These are phyloP conservation scores for Pulveroboletus sp. DNA, from an alignment of 768 basidiomycete genomes.

Conservation along the genomic window DNA sequence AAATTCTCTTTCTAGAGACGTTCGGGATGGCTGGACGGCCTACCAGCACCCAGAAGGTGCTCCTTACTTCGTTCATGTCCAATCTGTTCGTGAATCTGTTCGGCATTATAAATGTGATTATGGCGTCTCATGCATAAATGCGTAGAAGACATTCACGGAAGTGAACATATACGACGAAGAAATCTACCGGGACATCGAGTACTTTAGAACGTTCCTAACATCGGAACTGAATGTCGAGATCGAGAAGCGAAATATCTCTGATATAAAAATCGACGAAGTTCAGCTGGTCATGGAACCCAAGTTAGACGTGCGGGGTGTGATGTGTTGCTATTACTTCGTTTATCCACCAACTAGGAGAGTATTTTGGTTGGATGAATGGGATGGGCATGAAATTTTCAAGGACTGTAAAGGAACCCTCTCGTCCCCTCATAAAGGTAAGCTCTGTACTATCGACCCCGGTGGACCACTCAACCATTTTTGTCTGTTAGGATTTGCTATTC, in stretches of 20 bases:
- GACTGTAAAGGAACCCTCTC: constrained; percentile 18
- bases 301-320: constrained; percentile 10
- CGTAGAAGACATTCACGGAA: constrained; percentile 56
- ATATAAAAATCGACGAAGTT: constrained; percentile 30
- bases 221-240: constrained; percentile 19
- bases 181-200: constrained; percentile 33
- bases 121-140: background rate
- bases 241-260: constrained; percentile 11
- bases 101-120: background rate
- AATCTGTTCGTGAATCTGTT: constrained; percentile 36
- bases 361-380: constrained; percentile 52
- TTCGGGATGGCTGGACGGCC: constrained; percentile 42
- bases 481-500: constrained; percentile 30
- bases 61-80: constrained; percentile 50
- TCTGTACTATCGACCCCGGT: background rate
- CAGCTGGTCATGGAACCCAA: constrained; percentile 48
- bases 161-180: constrained; percentile 43
- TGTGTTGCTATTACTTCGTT: constrained; percentile 50
- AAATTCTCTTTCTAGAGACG: constrained; percentile 5
- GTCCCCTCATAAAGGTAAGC: constrained; percentile 24
- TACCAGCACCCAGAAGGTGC: constrained; percentile 60
- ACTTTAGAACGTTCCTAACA: constrained; percentile 26
- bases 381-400: constrained; percentile 30
- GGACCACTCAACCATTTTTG: background rate
- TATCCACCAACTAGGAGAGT: constrained; percentile 44